Base-by-base conservation (phyloP, 139 green algal species). In the Volvox africanus region DNA sequence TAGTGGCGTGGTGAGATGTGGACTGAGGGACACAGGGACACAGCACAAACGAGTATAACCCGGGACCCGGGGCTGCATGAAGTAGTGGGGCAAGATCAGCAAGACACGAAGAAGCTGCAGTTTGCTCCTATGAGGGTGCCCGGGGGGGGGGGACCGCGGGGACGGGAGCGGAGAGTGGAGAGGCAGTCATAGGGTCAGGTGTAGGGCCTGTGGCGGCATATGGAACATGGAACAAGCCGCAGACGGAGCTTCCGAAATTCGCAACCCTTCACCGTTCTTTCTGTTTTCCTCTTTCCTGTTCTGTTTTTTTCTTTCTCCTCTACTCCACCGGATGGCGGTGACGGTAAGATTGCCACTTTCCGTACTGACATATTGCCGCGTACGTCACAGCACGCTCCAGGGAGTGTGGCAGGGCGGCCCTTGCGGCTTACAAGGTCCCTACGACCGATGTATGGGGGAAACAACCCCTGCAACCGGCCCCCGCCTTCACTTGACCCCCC, bases 391-490 rank as follows among this genome's bases (percentile, higher is more conserved):
- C 32, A 0, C 61, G 81, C 1, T 32, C 62, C 0, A 18, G 83
- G 22, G 37, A 80, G 33, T 69, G 50, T 37, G 67, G 67, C 35
- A 80, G 36, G 83, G 83, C 62, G 26, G 67, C 75, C 22, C 83
- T 88, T 26, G 36, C 33, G 2, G 83, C 83, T 12, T 65, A 88
- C 67, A 67, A 88, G 83, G 24, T 88, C 13, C 83, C 83, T 68
- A 80, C 83, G n/a, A 14, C 33, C 35, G 83, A 65, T 88, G 83
- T 3, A 36, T 88, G 62, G 30, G 14, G 50, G 9, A 13, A 1
- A 30, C 76, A 82, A n/a, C 14, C 18, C 33, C 11, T 2, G 16
- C 50, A 61, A 13, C 78, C 14, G 12, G 35, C 28, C 11, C 21
- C 24, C 65, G 2, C 65, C 21, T 12, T 9, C 24, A 2, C 11